A percentile compares a stretch with the other conserved stretches of the same genome.
Evolutionary conservation across 148 eudicot genomes (phyloP).

Genomic region (Fagopyrum esculentum): DNA sequence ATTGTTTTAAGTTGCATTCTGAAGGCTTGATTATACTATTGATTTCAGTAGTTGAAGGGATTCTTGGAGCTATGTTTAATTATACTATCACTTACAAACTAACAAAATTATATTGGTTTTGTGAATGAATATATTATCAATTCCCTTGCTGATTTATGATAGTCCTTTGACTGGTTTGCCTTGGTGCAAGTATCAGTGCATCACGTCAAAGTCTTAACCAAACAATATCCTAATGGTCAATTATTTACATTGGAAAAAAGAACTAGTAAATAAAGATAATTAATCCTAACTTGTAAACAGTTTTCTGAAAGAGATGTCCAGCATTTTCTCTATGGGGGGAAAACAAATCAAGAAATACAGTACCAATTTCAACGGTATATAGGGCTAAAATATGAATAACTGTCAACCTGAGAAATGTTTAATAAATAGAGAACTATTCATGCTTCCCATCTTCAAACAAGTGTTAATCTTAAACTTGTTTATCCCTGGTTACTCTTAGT

Average conservation of each 20-base stretch:
- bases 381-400: background rate
- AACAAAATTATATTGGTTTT: background rate
- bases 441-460: background rate
- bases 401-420: background rate
- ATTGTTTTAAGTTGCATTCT: background rate
- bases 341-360: background rate
- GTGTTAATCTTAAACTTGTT: background rate
- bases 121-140: background rate
- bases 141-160: background rate
- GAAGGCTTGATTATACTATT: background rate
- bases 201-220: background rate
- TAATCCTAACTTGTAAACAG: background rate
- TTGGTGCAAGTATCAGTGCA: constrained; percentile 1
- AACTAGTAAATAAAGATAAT: background rate
- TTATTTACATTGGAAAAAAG: background rate
- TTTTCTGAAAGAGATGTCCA: background rate
- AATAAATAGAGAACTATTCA: background rate
- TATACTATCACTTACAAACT: background rate
- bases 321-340: background rate
- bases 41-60: background rate
- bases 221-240: background rate
- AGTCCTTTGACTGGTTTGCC: background rate
- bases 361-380: background rate
- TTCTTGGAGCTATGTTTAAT: constrained; percentile 1
- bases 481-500: background rate